These are phyloP conservation scores for Pontederia crassipes DNA, from an alignment of 176 grass and related monocot species.

Conservation along the genomic window DNA sequence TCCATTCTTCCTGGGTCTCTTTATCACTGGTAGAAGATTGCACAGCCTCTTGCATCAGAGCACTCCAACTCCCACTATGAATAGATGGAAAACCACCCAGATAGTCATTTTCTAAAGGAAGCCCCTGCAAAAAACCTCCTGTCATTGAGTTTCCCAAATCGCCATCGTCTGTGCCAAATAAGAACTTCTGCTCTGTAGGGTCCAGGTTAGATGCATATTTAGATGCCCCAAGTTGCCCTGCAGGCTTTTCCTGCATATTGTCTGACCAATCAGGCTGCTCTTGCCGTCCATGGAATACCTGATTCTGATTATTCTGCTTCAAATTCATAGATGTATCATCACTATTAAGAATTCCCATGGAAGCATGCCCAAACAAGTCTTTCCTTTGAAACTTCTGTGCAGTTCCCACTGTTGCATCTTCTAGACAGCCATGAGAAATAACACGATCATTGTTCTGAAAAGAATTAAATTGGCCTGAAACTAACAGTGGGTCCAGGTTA, in stretches of 20 bases:
- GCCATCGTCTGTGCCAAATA: conserved; percentile 33
- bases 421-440: conserved; percentile 2
- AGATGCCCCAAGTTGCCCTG: neutral
- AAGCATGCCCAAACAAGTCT: neutral
- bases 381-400: conserved; percentile 3
- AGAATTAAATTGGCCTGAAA: neutral
- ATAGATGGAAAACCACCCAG: conserved; percentile 25
- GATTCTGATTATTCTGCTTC: conserved; percentile 19
- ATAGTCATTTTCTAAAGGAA: conserved; percentile 14
- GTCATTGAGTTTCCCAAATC: conserved; percentile 11
- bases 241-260: conserved; percentile 15
- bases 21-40: conserved; percentile 31
- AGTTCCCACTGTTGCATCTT: neutral
- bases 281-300: conserved; percentile 20
- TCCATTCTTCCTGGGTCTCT: conserved; percentile 29
- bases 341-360: conserved; percentile 5
- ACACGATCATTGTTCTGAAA: conserved; percentile 1
- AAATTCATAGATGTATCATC: conserved; percentile 14
- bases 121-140: conserved; percentile 16
- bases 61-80: conserved; percentile 40
- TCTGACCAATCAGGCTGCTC: conserved; percentile 17
- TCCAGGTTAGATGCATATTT: conserved; percentile 26
- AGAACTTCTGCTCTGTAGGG: conserved; percentile 36
- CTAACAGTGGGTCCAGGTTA: no score
- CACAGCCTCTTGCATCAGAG: conserved; percentile 45